phyloP scores from a whole-genome alignment of 257 asterid species.

The Penstemon davidsonii region DNA sequence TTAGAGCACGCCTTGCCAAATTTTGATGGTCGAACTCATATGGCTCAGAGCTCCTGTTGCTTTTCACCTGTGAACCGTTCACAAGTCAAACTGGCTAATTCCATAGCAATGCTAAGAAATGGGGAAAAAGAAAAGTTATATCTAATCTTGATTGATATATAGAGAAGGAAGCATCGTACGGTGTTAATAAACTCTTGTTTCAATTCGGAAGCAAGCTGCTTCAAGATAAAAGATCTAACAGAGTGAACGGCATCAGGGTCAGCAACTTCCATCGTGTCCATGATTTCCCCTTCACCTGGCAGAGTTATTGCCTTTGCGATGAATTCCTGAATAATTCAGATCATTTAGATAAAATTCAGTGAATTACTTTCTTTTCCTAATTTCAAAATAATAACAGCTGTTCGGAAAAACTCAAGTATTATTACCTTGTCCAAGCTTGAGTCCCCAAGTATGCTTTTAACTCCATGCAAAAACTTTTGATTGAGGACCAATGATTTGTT shows the following conservation, averaged over 20 bases:
- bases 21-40: slow-evolving; percentile 64
- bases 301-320: slow-evolving; percentile 77
- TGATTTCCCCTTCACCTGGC: slow-evolving; percentile 81
- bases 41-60: slow-evolving; percentile 57
- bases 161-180: slow-evolving; percentile 32
- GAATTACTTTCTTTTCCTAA: background rate
- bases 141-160: background rate
- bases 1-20: slow-evolving; percentile 81
- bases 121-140: background rate
- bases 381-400: background rate
- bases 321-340: slow-evolving; percentile 54
- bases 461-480: slow-evolving; percentile 62
- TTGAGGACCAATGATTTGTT: slow-evolving; percentile 65
- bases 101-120: background rate
- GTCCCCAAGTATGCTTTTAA: slow-evolving; percentile 60
- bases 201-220: slow-evolving; percentile 72
- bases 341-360: slow-evolving; percentile 10
- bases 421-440: slow-evolving; percentile 81
- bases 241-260: slow-evolving; percentile 94
- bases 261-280: slow-evolving; percentile 85
- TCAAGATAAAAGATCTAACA: slow-evolving; percentile 62
- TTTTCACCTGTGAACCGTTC: slow-evolving; percentile 42
- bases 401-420: background rate
- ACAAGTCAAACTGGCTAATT: slow-evolving; percentile 7
- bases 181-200: slow-evolving; percentile 57